Evolutionary conservation across 1,139 yeast genomes (phyloP).

Genomic region (Kazachstania sp.): DNA sequence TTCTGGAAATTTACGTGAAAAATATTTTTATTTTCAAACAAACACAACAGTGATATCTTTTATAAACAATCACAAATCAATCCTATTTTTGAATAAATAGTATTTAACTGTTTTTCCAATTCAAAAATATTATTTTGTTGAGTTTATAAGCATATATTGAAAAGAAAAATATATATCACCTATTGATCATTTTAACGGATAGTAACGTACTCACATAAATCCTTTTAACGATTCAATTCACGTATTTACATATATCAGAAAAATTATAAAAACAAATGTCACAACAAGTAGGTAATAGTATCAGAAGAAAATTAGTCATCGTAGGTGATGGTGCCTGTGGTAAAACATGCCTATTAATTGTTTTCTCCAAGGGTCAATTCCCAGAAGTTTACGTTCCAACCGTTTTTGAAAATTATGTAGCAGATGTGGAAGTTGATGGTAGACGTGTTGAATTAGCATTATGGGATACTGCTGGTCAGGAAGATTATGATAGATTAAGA

Average conservation of each 20-base stretch:
- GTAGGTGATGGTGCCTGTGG: constrained; percentile 87
- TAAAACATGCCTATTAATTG: constrained; percentile 74
- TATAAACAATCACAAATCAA: too few species aligned
- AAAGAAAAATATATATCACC: too few species aligned
- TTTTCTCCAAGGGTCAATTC: constrained; percentile 89
- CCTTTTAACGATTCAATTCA: too few species aligned
- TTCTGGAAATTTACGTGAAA: too few species aligned
- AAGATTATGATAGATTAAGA: constrained; percentile 91
- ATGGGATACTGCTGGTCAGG: constrained; percentile 99
- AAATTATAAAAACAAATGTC: constrained; percentile 24
- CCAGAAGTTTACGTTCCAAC: constrained; percentile 96
- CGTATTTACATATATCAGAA: not conserved
- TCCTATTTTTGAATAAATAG: too few species aligned
- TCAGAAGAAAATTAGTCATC: constrained; percentile 59
- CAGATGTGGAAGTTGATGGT: constrained; percentile 90
- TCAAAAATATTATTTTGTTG: too few species aligned
- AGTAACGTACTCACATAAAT: too few species aligned
- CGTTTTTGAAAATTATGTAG: constrained; percentile 89
- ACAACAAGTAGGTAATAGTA: constrained; percentile 26
- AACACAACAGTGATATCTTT: too few species aligned
- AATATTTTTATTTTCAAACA: too few species aligned
- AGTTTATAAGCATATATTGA: too few species aligned
- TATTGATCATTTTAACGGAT: too few species aligned
- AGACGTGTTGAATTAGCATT: constrained; percentile 88
- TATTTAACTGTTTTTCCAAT: too few species aligned